A percentile compares a stretch with the other conserved stretches of the same genome.
These are phyloP conservation scores for Talaromyces adpressus DNA, from an alignment of 495 filamentous ascomycete genomes.

Conservation along the genomic window DNA sequence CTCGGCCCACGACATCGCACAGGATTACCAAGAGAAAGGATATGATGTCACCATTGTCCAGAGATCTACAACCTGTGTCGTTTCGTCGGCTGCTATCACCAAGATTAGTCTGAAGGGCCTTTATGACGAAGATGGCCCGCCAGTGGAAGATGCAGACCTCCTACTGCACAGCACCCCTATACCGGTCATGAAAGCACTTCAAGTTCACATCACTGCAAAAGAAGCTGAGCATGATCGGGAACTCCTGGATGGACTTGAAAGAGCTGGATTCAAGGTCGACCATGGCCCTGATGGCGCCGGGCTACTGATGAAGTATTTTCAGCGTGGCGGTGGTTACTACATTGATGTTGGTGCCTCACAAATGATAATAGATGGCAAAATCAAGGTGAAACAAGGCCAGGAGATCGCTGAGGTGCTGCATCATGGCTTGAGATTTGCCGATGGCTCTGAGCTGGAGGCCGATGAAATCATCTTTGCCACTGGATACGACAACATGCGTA, in stretches of 20 bases:
- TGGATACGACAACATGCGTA: slow-evolving; percentile 76
- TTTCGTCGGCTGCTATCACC: slow-evolving; percentile 48
- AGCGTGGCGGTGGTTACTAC: slow-evolving; percentile 73
- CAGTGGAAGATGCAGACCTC: slow-evolving; percentile 58
- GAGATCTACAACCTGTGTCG: slow-evolving; percentile 65
- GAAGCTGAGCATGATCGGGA: slow-evolving; percentile 41
- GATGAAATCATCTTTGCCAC: slow-evolving; percentile 83
- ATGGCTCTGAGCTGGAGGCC: slow-evolving; percentile 61
- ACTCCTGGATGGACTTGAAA: slow-evolving; percentile 50
- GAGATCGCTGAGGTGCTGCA: slow-evolving; percentile 56
- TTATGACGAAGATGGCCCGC: slow-evolving; percentile 54
- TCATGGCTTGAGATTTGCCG: slow-evolving; percentile 54
- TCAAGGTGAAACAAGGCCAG: slow-evolving; percentile 66
- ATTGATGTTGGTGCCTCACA: slow-evolving; percentile 66
- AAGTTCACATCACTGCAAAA: slow-evolving; percentile 43
- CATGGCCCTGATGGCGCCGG: slow-evolving; percentile 58
- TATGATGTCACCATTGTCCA: slow-evolving; percentile 83
- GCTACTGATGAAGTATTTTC: slow-evolving; percentile 67
- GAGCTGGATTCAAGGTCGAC: slow-evolving; percentile 65
- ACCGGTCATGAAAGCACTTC: slow-evolving; percentile 50
- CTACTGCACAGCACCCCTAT: slow-evolving; percentile 48
- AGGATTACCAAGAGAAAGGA: slow-evolving; percentile 74
- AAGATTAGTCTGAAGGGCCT: slow-evolving; percentile 47
- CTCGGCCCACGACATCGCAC: slow-evolving; percentile 75
- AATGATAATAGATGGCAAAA: slow-evolving; percentile 68